Conservation (phyloP, 768 basidiomycete species). For the Leccinum subgranulosum region DNA sequence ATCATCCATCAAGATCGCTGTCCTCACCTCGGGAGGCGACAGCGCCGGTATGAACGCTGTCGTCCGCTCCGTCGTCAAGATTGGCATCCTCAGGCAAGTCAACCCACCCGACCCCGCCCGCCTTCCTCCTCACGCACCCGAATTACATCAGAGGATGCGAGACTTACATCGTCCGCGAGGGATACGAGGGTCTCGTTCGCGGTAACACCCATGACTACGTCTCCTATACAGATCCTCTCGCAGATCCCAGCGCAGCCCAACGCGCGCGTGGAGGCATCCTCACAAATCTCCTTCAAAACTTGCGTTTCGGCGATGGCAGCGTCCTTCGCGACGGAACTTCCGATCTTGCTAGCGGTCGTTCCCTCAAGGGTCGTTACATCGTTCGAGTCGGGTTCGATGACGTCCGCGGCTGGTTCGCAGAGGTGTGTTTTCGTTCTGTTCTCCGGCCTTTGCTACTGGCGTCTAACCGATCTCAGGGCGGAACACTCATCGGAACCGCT, state of each 20-base stretch:
- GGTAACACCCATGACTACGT: slow-evolving; percentile 54
- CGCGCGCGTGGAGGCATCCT: slow-evolving; percentile 21
- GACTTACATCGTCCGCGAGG: slow-evolving; percentile 94
- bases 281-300: slow-evolving; percentile 56
- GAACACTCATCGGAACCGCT: slow-evolving; percentile 95
- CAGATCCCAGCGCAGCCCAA: slow-evolving; percentile 23
- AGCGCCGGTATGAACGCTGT: slow-evolving; percentile 97
- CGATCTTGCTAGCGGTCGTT: slow-evolving; percentile 61
- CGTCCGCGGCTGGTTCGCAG: slow-evolving; percentile 90
- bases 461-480: slow-evolving; percentile 52
- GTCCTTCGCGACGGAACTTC: slow-evolving; percentile 79
- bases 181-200: slow-evolving; percentile 95
- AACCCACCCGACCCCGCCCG: not conserved
- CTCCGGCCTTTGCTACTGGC: not conserved
- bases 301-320: slow-evolving; percentile 80
- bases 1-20: slow-evolving; percentile 77
- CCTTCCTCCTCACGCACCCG: not conserved
- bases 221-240: slow-evolving; percentile 26
- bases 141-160: slow-evolving; percentile 75
- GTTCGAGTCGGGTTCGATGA: slow-evolving; percentile 98
- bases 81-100: slow-evolving; percentile 82
- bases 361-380: slow-evolving; percentile 88
- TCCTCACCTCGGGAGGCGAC: slow-evolving; percentile 95
- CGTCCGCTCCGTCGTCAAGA: slow-evolving; percentile 91
- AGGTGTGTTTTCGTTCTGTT: slow-evolving; percentile 47